Evolutionary conservation across 2,329 filamentous ascomycete genomes (phyloP).

Genomic region (Elsinoe australis): DNA sequence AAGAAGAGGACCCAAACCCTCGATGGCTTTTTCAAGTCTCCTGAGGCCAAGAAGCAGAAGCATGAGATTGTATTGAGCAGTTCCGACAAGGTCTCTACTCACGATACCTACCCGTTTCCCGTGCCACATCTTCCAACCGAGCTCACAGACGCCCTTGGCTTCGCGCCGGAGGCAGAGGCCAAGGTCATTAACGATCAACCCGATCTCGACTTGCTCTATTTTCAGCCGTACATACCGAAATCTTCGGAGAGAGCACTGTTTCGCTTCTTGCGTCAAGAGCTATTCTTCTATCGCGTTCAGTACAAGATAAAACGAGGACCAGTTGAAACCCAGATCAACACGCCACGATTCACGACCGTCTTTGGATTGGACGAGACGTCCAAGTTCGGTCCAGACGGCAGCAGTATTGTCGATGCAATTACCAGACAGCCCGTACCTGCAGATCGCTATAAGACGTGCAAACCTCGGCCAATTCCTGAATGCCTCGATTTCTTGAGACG

Average conservation of each 20-base stretch:
- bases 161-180: constrained; percentile 42
- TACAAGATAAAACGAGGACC: constrained; percentile 58
- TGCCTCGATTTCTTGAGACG: constrained; percentile 58
- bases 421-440: constrained; percentile 34
- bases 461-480: constrained; percentile 61
- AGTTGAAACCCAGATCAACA: constrained; percentile 38
- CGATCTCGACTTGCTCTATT: constrained; percentile 67
- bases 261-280: constrained; percentile 59
- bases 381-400: constrained; percentile 41
- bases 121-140: constrained; percentile 42
- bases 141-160: constrained; percentile 37
- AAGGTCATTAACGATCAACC: constrained; percentile 57
- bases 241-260: constrained; percentile 54
- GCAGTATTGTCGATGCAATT: constrained; percentile 23
- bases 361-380: constrained; percentile 59
- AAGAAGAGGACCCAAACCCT: constrained; percentile 53
- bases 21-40: constrained; percentile 58
- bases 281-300: constrained; percentile 69
- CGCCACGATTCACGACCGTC: constrained; percentile 57
- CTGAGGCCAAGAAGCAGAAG: constrained; percentile 37
- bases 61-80: constrained; percentile 17
- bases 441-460: constrained; percentile 48
- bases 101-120: constrained; percentile 47
- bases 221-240: constrained; percentile 61
- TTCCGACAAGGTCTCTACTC: constrained; percentile 32